These are phyloP conservation scores for Firmiana major DNA, from an alignment of 345 rosid genomes.

Conservation along the genomic window DNA sequence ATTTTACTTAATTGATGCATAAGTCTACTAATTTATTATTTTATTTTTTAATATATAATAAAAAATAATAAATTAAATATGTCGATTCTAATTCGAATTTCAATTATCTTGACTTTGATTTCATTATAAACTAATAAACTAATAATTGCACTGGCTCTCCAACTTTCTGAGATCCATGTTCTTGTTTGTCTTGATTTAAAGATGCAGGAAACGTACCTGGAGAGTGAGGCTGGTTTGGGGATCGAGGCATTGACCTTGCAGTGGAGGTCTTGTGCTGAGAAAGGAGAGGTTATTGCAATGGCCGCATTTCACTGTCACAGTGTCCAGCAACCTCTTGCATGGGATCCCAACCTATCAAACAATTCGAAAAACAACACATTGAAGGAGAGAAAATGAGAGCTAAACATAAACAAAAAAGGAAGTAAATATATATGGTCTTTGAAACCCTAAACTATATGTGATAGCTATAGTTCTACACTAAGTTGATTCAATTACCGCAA, in stretches of 20 bases:
- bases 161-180: neutral
- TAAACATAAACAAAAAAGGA: neutral
- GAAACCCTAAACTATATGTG: neutral
- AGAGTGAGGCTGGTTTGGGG: slow-evolving; percentile 59
- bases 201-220: slow-evolving; percentile 35
- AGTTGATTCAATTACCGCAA: slow-evolving; percentile 47
- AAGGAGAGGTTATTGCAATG: slow-evolving; percentile 91
- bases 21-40: too few species aligned
- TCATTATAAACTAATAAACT: too few species aligned
- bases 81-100: too few species aligned
- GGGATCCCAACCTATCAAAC: slow-evolving; percentile 80
- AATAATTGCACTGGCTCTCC: neutral
- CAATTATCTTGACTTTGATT: too few species aligned
- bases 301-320: slow-evolving; percentile 94
- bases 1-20: too few species aligned
- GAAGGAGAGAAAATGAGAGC: neutral
- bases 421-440: neutral
- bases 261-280: slow-evolving; percentile 79
- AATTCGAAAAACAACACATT: neutral
- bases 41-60: too few species aligned
- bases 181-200: neutral
- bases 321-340: slow-evolving; percentile 75
- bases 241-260: slow-evolving; percentile 59
- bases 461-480: neutral
- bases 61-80: too few species aligned